These are phyloP conservation scores for Nasturtium officinale DNA, from an alignment of 345 rosid genomes.

Conservation along the genomic window DNA sequence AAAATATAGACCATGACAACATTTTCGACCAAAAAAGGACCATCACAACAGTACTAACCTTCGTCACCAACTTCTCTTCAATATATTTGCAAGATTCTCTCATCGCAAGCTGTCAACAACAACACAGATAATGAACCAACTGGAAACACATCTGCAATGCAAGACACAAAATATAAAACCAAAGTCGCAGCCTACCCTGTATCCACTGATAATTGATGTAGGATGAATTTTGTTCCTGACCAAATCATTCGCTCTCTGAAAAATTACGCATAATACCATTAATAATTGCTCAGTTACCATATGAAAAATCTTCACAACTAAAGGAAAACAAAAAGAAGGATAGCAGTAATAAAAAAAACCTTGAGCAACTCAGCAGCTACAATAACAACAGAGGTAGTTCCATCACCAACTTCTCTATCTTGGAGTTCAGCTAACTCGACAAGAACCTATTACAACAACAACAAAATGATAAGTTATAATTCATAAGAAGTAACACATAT, in stretches of 20 bases:
- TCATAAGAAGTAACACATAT: neutral
- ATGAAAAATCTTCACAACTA: neutral
- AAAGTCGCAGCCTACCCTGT: constrained; percentile 57
- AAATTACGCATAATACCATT: constrained; percentile 21
- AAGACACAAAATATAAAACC: neutral
- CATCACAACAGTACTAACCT: constrained; percentile 51
- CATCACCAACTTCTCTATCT: constrained; percentile 97
- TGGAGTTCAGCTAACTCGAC: constrained; percentile 99
- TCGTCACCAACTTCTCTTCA: constrained; percentile 83
- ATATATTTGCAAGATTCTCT: constrained; percentile 95
- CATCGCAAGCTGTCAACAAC: constrained; percentile 82
- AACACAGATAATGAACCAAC: constrained; percentile 15
- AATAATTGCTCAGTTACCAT: constrained; percentile 14
- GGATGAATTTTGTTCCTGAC: constrained; percentile 98
- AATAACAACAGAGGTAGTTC: constrained; percentile 94
- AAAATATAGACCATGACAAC: constrained; percentile 6
- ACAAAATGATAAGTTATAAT: neutral
- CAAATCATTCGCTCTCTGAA: constrained; percentile 91
- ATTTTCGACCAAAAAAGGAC: too few species aligned
- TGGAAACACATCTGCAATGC: constrained; percentile 1
- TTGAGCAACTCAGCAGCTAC: constrained; percentile 73
- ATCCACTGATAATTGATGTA: constrained; percentile 94
- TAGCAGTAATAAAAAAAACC: constrained; percentile 20
- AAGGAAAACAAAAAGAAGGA: neutral
- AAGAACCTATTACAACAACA: constrained; percentile 59